These are phyloP conservation scores for Bidens hawaiensis DNA, from an alignment of 140 eudicot species.

Conservation along the genomic window DNA sequence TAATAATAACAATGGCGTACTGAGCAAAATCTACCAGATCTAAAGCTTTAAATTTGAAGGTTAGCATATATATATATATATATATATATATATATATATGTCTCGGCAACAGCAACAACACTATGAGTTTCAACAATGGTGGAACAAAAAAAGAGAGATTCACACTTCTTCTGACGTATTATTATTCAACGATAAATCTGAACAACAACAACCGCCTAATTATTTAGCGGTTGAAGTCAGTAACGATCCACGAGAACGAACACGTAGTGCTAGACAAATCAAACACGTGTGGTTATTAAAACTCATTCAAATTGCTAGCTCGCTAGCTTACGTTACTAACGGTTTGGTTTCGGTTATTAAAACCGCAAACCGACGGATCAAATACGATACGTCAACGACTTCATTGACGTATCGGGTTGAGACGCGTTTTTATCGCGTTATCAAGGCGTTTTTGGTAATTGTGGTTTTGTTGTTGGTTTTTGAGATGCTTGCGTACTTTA, in stretches of 20 bases:
- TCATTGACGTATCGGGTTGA: conserved; percentile 20
- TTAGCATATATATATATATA: no score
- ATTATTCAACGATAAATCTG: conserved; percentile 21
- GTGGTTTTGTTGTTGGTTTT: conserved; percentile 35
- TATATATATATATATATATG: no score
- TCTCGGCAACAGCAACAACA: conserved; percentile 78
- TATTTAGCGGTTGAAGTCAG: conserved; percentile 39
- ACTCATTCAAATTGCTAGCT: conserved; percentile 43
- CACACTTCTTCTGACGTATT: conserved; percentile 17
- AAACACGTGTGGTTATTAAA: conserved; percentile 48
- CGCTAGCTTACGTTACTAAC: conserved; percentile 22
- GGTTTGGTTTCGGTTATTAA: conserved; percentile 31
- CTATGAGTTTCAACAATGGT: conserved; percentile 85
- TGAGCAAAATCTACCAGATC: no score
- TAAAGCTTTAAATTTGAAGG: no score
- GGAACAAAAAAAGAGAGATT: conserved; percentile 65
- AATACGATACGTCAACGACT: conserved; percentile 21
- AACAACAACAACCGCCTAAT: conserved; percentile 16
- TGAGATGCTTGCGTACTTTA: conserved; percentile 67
- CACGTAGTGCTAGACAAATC: conserved; percentile 59
- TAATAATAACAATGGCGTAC: no score
- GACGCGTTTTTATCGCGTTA: conserved; percentile 42
- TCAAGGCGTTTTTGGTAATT: conserved; percentile 40
- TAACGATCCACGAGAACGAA: conserved; percentile 37
- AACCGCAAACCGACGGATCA: conserved; percentile 52